A percentile compares a stretch with the other conserved stretches of the same genome.
These are phyloP conservation scores for Stereum hirsutum DNA, from an alignment of 1,284 basidiomycete species.

Conservation along the genomic window DNA sequence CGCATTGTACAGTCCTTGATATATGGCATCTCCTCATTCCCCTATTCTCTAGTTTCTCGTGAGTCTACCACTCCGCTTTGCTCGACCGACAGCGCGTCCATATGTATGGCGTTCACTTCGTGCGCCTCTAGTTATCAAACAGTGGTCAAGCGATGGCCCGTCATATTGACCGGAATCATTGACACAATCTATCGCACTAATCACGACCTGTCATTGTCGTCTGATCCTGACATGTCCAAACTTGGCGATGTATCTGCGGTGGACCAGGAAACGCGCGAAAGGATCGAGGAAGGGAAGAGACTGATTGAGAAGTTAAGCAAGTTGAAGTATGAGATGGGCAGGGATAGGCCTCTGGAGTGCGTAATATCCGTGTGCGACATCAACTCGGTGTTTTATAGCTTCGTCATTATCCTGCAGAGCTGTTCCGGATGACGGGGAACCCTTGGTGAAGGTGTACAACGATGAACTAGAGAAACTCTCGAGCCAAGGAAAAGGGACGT, in stretches of 20 bases:
- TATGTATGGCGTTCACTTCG: neutral
- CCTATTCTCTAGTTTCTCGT: neutral
- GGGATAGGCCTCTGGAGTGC: slow-evolving; percentile 69
- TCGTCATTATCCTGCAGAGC: slow-evolving; percentile 30
- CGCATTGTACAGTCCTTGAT: slow-evolving; percentile 12
- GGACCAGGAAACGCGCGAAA: slow-evolving; percentile 20
- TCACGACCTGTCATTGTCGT: slow-evolving; percentile 34
- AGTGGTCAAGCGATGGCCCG: slow-evolving; percentile 74
- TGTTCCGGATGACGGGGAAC: slow-evolving; percentile 67
- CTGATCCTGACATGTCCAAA: slow-evolving; percentile 6
- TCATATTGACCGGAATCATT: slow-evolving; percentile 77
- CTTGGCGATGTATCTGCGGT: neutral
- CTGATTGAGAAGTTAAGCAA: slow-evolving; percentile 77
- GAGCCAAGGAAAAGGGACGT: slow-evolving; percentile 53
- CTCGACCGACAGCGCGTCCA: neutral
- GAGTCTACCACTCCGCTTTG: neutral
- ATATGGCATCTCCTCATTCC: neutral
- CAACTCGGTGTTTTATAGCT: neutral
- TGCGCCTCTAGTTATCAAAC: slow-evolving; percentile 40
- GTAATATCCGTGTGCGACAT: slow-evolving; percentile 19
- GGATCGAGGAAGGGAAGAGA: slow-evolving; percentile 63
- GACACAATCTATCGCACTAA: slow-evolving; percentile 58
- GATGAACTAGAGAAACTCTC: slow-evolving; percentile 48
- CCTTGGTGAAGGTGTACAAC: slow-evolving; percentile 67
- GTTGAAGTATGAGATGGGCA: slow-evolving; percentile 86